Evolutionary conservation across 1,139 yeast species (phyloP).

Genomic region (Hanseniaspora sp.): DNA sequence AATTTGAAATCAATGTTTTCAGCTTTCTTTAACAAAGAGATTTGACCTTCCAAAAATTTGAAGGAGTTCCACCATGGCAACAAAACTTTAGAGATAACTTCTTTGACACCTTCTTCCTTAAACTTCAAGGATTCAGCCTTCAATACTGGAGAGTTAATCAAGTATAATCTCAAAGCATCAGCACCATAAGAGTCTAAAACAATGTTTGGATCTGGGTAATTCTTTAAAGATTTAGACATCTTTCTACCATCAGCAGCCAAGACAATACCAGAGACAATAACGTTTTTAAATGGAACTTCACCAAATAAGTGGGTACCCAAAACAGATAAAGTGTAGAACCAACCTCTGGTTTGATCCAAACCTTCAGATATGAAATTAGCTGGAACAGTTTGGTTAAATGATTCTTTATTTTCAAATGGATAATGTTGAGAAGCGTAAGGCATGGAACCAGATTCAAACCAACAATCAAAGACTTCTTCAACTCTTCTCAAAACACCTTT

Average conservation of each 20-base stretch:
- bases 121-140: slow-evolving; percentile 93
- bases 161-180: slow-evolving; percentile 88
- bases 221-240: slow-evolving; percentile 96
- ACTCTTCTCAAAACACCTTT: slow-evolving; percentile 79
- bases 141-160: slow-evolving; percentile 93
- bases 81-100: slow-evolving; percentile 87
- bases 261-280: slow-evolving; percentile 91
- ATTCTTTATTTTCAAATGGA: slow-evolving; percentile 77
- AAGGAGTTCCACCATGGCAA: slow-evolving; percentile 98
- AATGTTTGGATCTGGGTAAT: slow-evolving; percentile 87
- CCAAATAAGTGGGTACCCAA: slow-evolving; percentile 91
- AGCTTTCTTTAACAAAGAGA: slow-evolving; percentile 69
- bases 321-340: slow-evolving; percentile 96
- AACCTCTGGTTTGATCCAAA: slow-evolving; percentile 98
- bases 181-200: slow-evolving; percentile 88
- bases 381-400: slow-evolving; percentile 68
- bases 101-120: slow-evolving; percentile 97
- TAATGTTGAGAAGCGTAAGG: slow-evolving; percentile 95
- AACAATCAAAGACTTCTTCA: slow-evolving; percentile 97
- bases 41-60: slow-evolving; percentile 93
- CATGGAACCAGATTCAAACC: slow-evolving; percentile 99
- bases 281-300: slow-evolving; percentile 87
- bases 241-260: slow-evolving; percentile 97
- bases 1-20: slow-evolving; percentile 61
- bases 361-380: slow-evolving; percentile 98